Evolutionary conservation across 305 asterid species (phyloP).

Genomic region (Withania somnifera): DNA sequence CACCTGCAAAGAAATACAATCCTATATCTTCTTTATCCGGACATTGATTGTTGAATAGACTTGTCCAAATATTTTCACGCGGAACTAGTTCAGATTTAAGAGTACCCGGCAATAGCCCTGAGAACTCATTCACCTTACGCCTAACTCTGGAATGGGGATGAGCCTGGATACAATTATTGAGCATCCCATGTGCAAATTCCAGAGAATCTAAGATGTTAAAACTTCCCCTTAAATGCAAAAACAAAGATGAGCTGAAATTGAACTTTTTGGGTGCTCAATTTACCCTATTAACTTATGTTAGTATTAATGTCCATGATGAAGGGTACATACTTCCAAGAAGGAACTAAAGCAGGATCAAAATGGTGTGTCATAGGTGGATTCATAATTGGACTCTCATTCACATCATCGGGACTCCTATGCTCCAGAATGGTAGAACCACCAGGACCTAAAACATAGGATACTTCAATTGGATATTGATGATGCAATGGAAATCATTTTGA

Average conservation of each 20-base stretch:
- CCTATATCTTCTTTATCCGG: slow-evolving; percentile 34
- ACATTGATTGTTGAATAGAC: slow-evolving; percentile 18
- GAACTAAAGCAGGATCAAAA: neutral
- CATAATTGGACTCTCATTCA: neutral
- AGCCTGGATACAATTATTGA: slow-evolving; percentile 26
- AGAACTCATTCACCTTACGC: slow-evolving; percentile 26
- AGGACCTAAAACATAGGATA: neutral
- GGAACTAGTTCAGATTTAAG: slow-evolving; percentile 33
- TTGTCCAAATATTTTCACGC: slow-evolving; percentile 15
- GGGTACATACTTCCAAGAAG: neutral
- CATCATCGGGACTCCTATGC: neutral
- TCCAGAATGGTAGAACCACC: neutral
- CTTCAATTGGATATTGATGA: neutral
- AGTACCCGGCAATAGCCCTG: slow-evolving; percentile 34
- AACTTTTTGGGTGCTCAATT: neutral
- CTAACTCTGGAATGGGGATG: slow-evolving; percentile 31
- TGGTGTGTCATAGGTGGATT: neutral
- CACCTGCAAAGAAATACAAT: slow-evolving; percentile 42
- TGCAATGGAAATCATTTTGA: neutral
- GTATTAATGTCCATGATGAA: neutral
- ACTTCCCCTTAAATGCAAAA: slow-evolving; percentile 17
- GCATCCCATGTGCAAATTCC: neutral
- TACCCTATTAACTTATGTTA: neutral
- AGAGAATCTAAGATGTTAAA: slow-evolving; percentile 18
- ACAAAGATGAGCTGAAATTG: slow-evolving; percentile 10